Evolutionary conservation across 768 basidiomycete species (phyloP).

Genomic region (Russula compacta): DNA sequence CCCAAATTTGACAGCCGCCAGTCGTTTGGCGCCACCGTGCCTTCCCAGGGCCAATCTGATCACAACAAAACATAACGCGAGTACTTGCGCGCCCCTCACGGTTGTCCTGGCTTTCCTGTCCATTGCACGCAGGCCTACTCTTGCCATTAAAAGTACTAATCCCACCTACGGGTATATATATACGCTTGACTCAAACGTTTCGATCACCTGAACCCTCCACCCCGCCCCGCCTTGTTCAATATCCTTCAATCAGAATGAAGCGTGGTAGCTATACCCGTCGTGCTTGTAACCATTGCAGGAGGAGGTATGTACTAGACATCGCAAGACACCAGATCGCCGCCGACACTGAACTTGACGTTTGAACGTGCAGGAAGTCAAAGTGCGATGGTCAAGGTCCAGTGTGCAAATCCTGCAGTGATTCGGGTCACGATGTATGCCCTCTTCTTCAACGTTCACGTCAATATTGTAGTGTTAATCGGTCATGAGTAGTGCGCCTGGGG

Average conservation of each 20-base stretch:
- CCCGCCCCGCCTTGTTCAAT: background rate
- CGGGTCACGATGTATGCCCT: constrained; percentile 21
- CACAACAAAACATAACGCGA: background rate
- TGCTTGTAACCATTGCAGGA: constrained; percentile 29
- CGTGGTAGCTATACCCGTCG: constrained; percentile 28
- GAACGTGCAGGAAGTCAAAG: constrained; percentile 25
- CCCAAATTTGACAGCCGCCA: background rate
- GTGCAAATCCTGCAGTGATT: constrained; percentile 25
- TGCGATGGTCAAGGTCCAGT: constrained; percentile 28
- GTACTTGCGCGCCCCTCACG: background rate
- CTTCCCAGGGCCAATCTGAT: background rate
- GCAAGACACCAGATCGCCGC: background rate
- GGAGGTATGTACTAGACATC: constrained; percentile 19
- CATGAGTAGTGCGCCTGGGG: constrained; percentile 28
- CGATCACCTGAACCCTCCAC: background rate
- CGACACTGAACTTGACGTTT: background rate
- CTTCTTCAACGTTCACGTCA: background rate
- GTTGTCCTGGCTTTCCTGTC: background rate
- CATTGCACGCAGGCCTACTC: background rate
- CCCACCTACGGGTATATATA: background rate
- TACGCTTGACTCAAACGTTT: background rate
- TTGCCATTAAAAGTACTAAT: background rate
- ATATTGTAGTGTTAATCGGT: background rate
- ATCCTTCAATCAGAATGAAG: background rate
- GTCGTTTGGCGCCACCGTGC: background rate